Conservation (phyloP, 2,329 filamentous ascomycete species). For the Monilinia polystroma region DNA sequence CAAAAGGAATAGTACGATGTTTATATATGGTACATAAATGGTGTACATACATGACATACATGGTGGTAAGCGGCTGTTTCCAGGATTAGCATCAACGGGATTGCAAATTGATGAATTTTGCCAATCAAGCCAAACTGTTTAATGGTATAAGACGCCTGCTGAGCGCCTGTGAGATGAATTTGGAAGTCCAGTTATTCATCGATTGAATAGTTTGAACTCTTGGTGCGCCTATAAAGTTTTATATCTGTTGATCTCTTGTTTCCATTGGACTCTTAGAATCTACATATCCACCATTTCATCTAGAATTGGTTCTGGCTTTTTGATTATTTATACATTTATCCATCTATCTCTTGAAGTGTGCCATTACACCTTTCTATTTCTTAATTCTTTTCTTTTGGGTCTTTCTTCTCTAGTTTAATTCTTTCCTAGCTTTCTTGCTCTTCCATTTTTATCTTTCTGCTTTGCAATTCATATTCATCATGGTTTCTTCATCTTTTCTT, state of each 20-base stretch:
- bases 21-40: not conserved
- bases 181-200: conserved; percentile 15
- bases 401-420: conserved; percentile 6
- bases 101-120: conserved; percentile 5
- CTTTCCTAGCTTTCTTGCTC: not conserved
- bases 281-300: conserved; percentile 17
- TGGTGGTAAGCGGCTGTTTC: conserved; percentile 22
- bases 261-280: conserved; percentile 11
- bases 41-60: not conserved
- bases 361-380: not conserved
- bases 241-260: conserved; percentile 12
- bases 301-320: not conserved
- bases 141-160: conserved; percentile 20
- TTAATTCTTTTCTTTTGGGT: conserved; percentile 8
- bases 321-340: not conserved
- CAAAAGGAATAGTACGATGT: not conserved
- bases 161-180: conserved; percentile 16
- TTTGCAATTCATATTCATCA: conserved; percentile 8
- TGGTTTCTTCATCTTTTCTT: conserved; percentile 30
- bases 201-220: conserved; percentile 7
- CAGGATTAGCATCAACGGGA: conserved; percentile 22
- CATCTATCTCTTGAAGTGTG: conserved; percentile 6
- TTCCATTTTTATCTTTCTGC: not conserved
- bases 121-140: conserved; percentile 15
- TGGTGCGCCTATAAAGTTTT: conserved; percentile 19